These are phyloP conservation scores for Rhizophagus sp. DNA, from an alignment of 192 early-diverging fungal genomes.

Conservation along the genomic window DNA sequence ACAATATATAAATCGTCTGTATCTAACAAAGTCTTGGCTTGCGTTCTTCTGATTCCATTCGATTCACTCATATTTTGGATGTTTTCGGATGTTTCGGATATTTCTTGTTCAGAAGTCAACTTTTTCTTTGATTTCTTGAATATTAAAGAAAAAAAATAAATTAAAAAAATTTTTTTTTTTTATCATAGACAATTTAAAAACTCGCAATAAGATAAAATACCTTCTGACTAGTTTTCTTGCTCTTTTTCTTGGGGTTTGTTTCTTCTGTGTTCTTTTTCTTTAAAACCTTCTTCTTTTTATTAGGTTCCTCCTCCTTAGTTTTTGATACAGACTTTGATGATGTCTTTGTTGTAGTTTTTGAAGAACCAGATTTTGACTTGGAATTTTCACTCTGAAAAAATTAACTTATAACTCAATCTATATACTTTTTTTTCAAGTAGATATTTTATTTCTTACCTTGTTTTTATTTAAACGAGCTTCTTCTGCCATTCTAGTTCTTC, in stretches of 20 bases:
- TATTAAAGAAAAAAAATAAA: not conserved
- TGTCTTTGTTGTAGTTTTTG: not conserved
- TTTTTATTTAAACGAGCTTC: not conserved
- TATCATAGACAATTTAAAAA: too few relatives aligned
- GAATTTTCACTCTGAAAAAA: conserved; percentile 1
- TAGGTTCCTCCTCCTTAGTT: not conserved
- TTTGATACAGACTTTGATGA: not conserved
- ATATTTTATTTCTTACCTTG: not conserved
- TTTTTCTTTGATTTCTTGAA: not conserved
- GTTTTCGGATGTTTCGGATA: not conserved
- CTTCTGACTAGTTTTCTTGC: conserved; percentile 46
- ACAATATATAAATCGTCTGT: not conserved
- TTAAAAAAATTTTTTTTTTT: too few relatives aligned
- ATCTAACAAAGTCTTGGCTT: not conserved
- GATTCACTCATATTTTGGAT: not conserved
- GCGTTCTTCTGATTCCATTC: not conserved
- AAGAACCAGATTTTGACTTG: not conserved
- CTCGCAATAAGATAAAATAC: not conserved
- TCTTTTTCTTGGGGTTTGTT: conserved; percentile 29
- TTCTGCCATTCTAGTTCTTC: not conserved
- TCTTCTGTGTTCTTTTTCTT: conserved; percentile 27
- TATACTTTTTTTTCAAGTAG: not conserved
- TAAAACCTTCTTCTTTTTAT: not conserved
- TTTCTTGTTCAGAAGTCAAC: not conserved
- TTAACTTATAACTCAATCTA: not conserved